Evolutionary conservation across 768 basidiomycete genomes (phyloP).

Genomic region (Coprinellus micaceus): DNA sequence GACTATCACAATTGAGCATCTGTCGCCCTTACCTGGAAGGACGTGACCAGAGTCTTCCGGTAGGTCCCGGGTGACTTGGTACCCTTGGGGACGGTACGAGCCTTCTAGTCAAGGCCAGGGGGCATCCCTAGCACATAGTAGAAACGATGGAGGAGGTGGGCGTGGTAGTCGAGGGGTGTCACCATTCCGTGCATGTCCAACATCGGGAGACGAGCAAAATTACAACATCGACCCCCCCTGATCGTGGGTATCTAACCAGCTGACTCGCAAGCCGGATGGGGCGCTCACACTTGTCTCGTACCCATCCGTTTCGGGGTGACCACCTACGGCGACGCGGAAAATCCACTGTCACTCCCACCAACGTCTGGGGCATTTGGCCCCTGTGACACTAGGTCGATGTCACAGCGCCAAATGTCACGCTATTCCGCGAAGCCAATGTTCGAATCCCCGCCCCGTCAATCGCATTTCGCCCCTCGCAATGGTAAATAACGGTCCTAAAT

Average conservation of each 20-base stretch:
- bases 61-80: too few species aligned
- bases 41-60: too few species aligned
- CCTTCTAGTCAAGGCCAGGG: too few species aligned
- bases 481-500: too few species aligned
- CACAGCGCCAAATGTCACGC: not conserved
- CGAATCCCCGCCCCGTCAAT: not conserved
- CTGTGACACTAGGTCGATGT: not conserved
- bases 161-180: not conserved
- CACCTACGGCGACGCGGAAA: not conserved
- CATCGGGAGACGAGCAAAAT: not conserved
- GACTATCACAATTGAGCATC: not conserved
- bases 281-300: conserved; percentile 2
- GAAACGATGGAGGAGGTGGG: not conserved
- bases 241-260: not conserved
- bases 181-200: too few species aligned
- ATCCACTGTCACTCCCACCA: not conserved
- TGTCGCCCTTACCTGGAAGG: too few species aligned
- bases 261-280: not conserved
- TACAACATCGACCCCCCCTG: not conserved
- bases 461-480: not conserved
- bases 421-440: not conserved
- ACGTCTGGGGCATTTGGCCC: conserved; percentile 1
- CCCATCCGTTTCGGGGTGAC: conserved; percentile 2
- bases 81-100: too few species aligned
- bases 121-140: not conserved